A percentile compares a stretch with the other conserved stretches of the same genome.
Evolutionary conservation across 768 basidiomycete species (phyloP).

Genomic region (Crucibulum laeve): DNA sequence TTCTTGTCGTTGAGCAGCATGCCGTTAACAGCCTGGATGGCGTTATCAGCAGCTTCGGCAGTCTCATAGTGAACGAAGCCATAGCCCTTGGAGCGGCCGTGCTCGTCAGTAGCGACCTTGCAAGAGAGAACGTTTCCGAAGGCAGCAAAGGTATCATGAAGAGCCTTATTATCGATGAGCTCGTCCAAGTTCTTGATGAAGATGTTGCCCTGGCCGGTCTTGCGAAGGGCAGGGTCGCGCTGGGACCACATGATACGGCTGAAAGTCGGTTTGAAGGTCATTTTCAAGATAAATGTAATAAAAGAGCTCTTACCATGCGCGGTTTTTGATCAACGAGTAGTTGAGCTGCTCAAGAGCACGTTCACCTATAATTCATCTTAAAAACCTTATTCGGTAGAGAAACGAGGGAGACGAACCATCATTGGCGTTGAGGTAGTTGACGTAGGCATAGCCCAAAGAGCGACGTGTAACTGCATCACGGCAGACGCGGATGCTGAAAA

Average conservation of each 20-base stretch:
- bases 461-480: constrained; percentile 99
- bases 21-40: constrained; percentile 98
- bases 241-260: constrained; percentile 99
- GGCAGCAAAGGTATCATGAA: constrained; percentile 98
- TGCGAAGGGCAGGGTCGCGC: constrained; percentile 98
- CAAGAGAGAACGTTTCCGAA: constrained; percentile 98
- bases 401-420: constrained; percentile 62
- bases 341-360: constrained; percentile 98
- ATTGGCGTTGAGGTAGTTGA: constrained; percentile 93
- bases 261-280: too few relatives aligned
- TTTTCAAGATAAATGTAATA: constrained; percentile 10
- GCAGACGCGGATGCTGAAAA: constrained; percentile 90
- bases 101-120: constrained; percentile 97
- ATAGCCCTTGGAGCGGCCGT: constrained; percentile 94
- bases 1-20: constrained; percentile 99
- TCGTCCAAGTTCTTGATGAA: constrained; percentile 99
- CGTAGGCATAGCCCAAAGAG: constrained; percentile 98
- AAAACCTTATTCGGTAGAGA: constrained; percentile 3
- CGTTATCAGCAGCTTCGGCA: constrained; percentile 89
- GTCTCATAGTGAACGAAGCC: constrained; percentile 99
- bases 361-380: constrained; percentile 65
- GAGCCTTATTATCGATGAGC: constrained; percentile 98
- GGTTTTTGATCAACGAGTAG: constrained; percentile 98
- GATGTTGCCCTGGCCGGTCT: constrained; percentile 99
- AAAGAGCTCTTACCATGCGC: constrained; percentile 89